phyloP scores from a whole-genome alignment of 805 yeast species.

The Candida easanensis region DNA sequence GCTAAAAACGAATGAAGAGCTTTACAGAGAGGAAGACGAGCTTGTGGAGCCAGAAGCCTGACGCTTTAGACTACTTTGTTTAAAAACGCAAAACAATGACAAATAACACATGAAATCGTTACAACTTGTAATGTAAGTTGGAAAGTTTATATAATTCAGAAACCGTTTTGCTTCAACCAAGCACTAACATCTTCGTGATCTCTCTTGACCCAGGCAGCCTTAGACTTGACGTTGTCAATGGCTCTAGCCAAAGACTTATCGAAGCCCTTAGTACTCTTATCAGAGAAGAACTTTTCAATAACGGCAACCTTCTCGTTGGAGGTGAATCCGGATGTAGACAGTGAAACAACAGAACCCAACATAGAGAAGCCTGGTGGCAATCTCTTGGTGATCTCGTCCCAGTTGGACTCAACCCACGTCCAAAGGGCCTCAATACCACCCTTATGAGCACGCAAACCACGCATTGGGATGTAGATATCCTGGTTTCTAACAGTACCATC shows the following conservation, averaged over 20 bases:
- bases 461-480: slow-evolving; percentile 76
- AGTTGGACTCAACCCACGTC: slow-evolving; percentile 69
- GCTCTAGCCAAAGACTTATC: slow-evolving; percentile 64
- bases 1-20: slow-evolving; percentile 40
- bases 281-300: slow-evolving; percentile 49
- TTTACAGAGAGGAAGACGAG: slow-evolving; percentile 31
- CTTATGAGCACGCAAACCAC: slow-evolving; percentile 60
- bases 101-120: too few relatives aligned
- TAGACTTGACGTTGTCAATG: slow-evolving; percentile 57
- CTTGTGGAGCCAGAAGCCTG: slow-evolving; percentile 9
- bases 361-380: slow-evolving; percentile 81
- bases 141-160: too few relatives aligned
- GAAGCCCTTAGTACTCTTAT: slow-evolving; percentile 58
- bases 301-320: slow-evolving; percentile 49
- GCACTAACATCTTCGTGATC: slow-evolving; percentile 45
- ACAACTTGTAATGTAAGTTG: too few relatives aligned
- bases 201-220: slow-evolving; percentile 56
- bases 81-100: not conserved
- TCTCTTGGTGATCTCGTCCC: slow-evolving; percentile 63
- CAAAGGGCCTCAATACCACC: slow-evolving; percentile 70
- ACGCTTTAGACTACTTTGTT: not conserved
- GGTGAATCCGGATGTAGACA: slow-evolving; percentile 61
- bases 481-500: slow-evolving; percentile 64
- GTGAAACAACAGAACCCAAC: slow-evolving; percentile 70
- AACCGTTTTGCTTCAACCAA: slow-evolving; percentile 44